These are phyloP conservation scores for Malbranchea zuffiana DNA, from an alignment of 2,329 filamentous ascomycete genomes.

Conservation along the genomic window DNA sequence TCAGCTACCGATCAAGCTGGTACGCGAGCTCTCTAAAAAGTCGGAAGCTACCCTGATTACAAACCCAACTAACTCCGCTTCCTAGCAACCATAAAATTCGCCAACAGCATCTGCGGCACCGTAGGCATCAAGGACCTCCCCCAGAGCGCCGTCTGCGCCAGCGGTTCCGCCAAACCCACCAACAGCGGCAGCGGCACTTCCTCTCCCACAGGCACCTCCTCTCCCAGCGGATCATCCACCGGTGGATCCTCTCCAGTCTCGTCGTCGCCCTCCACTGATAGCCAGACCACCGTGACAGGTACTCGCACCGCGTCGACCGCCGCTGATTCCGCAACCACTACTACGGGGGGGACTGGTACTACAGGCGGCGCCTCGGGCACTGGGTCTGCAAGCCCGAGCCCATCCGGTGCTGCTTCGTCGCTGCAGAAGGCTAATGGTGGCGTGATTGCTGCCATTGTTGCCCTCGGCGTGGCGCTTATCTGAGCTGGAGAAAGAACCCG, in stretches of 20 bases:
- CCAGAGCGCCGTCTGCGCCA: conserved; percentile 22
- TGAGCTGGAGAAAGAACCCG: too few species aligned
- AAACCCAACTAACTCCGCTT: background rate
- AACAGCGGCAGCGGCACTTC: conserved; percentile 12
- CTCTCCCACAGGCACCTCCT: conserved; percentile 8
- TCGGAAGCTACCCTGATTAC: background rate
- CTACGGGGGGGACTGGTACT: too few species aligned
- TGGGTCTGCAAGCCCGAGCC: too few species aligned
- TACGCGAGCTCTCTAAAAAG: conserved; percentile 14
- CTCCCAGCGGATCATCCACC: conserved; percentile 8
- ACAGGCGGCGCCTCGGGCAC: too few species aligned
- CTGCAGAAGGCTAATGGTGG: conserved; percentile 16
- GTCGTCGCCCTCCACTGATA: conserved; percentile 11
- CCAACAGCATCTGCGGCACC: conserved; percentile 29
- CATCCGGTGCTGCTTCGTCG: conserved; percentile 12
- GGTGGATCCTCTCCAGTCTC: conserved; percentile 20
- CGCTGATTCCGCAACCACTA: conserved; percentile 15
- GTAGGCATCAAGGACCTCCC: conserved; percentile 30
- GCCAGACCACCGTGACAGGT: background rate
- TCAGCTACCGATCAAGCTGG: conserved; percentile 31
- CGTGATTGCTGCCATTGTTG: conserved; percentile 12
- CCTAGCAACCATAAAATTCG: conserved; percentile 27
- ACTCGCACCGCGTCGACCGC: conserved; percentile 10
- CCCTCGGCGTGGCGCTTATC: conserved; percentile 10
- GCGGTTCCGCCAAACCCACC: conserved; percentile 10